Percentiles rank a stretch among this genome's conserved stretches.
These are phyloP conservation scores for Aspergillus indologenus DNA, from an alignment of 495 filamentous ascomycete genomes.

Conservation along the genomic window DNA sequence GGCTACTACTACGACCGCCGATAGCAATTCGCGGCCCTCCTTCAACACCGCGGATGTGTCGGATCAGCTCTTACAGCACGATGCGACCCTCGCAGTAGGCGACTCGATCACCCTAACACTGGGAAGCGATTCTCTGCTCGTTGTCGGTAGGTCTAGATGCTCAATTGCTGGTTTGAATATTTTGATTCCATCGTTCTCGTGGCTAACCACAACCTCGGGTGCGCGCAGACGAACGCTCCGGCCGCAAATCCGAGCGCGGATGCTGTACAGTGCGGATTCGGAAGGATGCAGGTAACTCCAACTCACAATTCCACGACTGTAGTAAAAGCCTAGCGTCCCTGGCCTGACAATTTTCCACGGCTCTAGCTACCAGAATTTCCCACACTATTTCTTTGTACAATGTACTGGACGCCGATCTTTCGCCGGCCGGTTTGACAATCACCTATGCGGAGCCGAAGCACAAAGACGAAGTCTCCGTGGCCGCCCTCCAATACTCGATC, in stretches of 20 bases:
- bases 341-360: slow-evolving; percentile 16
- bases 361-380: slow-evolving; percentile 31
- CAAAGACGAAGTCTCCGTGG: slow-evolving; percentile 55
- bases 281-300: slow-evolving; percentile 31
- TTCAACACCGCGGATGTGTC: slow-evolving; percentile 21
- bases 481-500: slow-evolving; percentile 59
- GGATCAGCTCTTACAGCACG: slow-evolving; percentile 29
- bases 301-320: neutral
- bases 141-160: slow-evolving; percentile 49
- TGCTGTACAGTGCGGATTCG: slow-evolving; percentile 35
- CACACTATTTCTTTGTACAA: slow-evolving; percentile 74
- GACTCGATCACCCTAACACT: slow-evolving; percentile 60
- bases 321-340: neutral
- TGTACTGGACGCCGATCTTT: slow-evolving; percentile 74
- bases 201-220: slow-evolving; percentile 3
- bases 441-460: slow-evolving; percentile 63
- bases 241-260: slow-evolving; percentile 31
- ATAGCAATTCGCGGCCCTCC: slow-evolving; percentile 14
- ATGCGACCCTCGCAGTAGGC: slow-evolving; percentile 52
- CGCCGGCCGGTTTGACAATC: slow-evolving; percentile 61
- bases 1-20: slow-evolving; percentile 23
- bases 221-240: slow-evolving; percentile 31
- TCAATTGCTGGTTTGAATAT: neutral
- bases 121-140: slow-evolving; percentile 60
- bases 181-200: neutral